Evolutionary conservation across 2,329 filamentous ascomycete genomes (phyloP), one percentile per base, ranked within the genome.

Genomic region (Trichoderma brevicompactum): DNA sequence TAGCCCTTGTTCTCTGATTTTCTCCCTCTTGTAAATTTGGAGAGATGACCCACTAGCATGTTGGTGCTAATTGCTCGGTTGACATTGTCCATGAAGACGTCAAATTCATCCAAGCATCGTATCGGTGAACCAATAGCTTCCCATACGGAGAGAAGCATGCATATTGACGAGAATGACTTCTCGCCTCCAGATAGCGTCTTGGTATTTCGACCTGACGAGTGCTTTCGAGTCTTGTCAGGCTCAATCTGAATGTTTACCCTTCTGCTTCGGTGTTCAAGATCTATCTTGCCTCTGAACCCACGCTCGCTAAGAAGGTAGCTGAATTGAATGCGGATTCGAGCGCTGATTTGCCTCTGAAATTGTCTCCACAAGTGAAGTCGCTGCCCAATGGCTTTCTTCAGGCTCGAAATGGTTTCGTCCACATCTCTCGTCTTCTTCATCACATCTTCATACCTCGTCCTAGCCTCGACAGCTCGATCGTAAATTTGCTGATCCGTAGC

Each of bases 81-180:
- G 66, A 98, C 92, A 70, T 90, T 92, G 78, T 99, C 95, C 95
- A 99, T 99, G 82, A 97, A 99, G 38, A 99, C 95, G 75, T 99
- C 95, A 74, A 98, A 99, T 78, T 99, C 95, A 78, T 99, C 95
- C 62, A 99, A 83, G 74, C 95, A 99, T 63, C 95, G 88, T 67
- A 99, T 90, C 0, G 94, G 94, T 17, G 93, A 96, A 10, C 95
- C 94, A 90, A 99, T 99, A 36, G 95, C 94, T 75, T 99, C 95
- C 95, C 95, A 99, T 17, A 99, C 89, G 2, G 93, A 88, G 38
- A 99, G 83, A 63, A 99, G 81, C 71, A 99, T 85, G 78, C 95
- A 99, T 66, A 98, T 96, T 4, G 94, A 97, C 3, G 94, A 96
- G 76, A 98, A 99, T 0, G 94, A 98, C 77, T 99, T 99, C 76